Evolutionary conservation across 2,329 filamentous ascomycete genomes (phyloP).

Genomic region (Phoma sp.): DNA sequence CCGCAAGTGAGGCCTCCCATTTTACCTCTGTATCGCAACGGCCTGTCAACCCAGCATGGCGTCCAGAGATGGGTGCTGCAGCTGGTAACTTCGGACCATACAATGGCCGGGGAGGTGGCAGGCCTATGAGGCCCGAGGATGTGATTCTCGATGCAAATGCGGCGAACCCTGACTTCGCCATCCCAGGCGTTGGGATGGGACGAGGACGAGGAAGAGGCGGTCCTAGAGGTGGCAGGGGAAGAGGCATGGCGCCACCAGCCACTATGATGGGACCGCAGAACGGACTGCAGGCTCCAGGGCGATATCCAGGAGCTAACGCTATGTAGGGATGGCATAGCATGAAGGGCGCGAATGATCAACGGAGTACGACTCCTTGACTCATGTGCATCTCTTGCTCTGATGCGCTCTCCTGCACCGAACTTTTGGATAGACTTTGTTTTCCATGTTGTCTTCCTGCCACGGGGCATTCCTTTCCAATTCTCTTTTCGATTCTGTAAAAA

Average conservation of each 20-base stretch:
- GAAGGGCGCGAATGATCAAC: not conserved
- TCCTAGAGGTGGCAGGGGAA: constrained; percentile 40
- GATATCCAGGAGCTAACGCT: constrained; percentile 42
- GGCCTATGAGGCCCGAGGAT: constrained; percentile 65
- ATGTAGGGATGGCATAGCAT: constrained; percentile 30
- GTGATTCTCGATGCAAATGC: constrained; percentile 67
- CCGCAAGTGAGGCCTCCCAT: constrained; percentile 76
- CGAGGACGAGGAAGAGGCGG: constrained; percentile 43
- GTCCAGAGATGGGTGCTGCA: constrained; percentile 54
- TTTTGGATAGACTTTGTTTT: not conserved
- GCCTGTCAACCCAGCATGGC: constrained; percentile 87
- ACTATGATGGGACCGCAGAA: constrained; percentile 34
- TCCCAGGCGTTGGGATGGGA: constrained; percentile 59
- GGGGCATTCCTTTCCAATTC: not conserved
- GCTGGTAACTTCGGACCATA: constrained; percentile 48
- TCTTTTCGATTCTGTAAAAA: constrained; percentile 11
- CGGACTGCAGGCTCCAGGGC: constrained; percentile 38
- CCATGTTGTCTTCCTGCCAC: not conserved
- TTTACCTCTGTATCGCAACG: constrained; percentile 92
- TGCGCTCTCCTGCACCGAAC: not conserved
- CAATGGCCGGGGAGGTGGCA: constrained; percentile 41
- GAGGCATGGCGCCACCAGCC: constrained; percentile 37
- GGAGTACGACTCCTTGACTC: not conserved
- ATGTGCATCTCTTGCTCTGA: not conserved
- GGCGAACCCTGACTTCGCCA: constrained; percentile 83